Evolutionary conservation across 1,284 basidiomycete genomes (phyloP).

Genomic region (Cryptococcus depauperatus): DNA sequence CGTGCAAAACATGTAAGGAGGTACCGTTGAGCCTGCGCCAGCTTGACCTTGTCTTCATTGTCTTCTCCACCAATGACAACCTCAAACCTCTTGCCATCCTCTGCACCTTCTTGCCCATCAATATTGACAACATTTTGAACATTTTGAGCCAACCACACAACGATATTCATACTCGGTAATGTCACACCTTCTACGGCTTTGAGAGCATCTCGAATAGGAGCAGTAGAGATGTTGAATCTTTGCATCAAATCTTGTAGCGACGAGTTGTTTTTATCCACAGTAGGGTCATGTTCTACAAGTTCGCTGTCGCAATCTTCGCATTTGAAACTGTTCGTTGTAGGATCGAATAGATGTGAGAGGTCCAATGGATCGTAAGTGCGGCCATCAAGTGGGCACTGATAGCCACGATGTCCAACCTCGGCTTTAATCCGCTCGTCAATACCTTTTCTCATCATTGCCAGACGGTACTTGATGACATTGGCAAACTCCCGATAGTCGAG

Average conservation of each 20-base stretch:
- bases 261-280: slow-evolving; percentile 59
- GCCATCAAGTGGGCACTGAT: slow-evolving; percentile 83
- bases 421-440: slow-evolving; percentile 74
- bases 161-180: slow-evolving; percentile 35
- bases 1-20: too few species aligned
- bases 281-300: slow-evolving; percentile 74
- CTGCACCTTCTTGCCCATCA: slow-evolving; percentile 55
- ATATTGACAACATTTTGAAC: slow-evolving; percentile 55
- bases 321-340: slow-evolving; percentile 22
- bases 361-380: slow-evolving; percentile 80
- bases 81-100: slow-evolving; percentile 53
- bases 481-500: slow-evolving; percentile 92
- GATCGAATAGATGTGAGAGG: slow-evolving; percentile 64
- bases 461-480: slow-evolving; percentile 95
- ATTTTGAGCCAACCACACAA: slow-evolving; percentile 40
- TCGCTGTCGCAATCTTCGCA: slow-evolving; percentile 60
- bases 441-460: slow-evolving; percentile 84
- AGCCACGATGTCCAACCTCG: slow-evolving; percentile 94
- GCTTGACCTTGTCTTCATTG: slow-evolving; percentile 62
- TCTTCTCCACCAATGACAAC: slow-evolving; percentile 75
- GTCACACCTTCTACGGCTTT: slow-evolving; percentile 68
- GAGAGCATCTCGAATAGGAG: slow-evolving; percentile 74
- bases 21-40: background rate
- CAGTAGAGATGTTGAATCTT: slow-evolving; percentile 85
- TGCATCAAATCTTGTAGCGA: slow-evolving; percentile 87